Conservation (phyloP, 495 filamentous ascomycete genomes). For the Lophiotrema nucula region DNA sequence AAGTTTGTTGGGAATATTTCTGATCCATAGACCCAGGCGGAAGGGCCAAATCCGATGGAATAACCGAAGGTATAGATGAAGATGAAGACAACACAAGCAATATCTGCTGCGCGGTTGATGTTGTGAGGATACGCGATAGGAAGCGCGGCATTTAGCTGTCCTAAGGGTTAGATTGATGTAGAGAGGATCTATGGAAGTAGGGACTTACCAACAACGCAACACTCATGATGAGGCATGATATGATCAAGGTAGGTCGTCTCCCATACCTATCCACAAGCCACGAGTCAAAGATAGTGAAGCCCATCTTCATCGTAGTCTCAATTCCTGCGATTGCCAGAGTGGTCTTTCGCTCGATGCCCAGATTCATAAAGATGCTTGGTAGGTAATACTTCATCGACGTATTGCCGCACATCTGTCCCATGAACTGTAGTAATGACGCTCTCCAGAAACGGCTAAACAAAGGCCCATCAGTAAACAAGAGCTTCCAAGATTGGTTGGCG, state of each 20-base stretch:
- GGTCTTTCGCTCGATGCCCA: constrained; percentile 47
- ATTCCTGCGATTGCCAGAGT: constrained; percentile 52
- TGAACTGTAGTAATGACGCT: constrained; percentile 51
- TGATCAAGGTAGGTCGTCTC: constrained; percentile 45
- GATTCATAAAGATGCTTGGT: constrained; percentile 48
- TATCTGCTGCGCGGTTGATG: constrained; percentile 50
- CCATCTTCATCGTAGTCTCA: constrained; percentile 53
- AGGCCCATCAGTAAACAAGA: constrained; percentile 29
- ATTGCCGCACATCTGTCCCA: constrained; percentile 56
- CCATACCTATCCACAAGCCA: constrained; percentile 51
- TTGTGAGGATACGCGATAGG: constrained; percentile 54
- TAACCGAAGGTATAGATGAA: constrained; percentile 59
- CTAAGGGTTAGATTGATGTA: constrained; percentile 1
- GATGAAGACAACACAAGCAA: constrained; percentile 54
- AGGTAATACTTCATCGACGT: constrained; percentile 58
- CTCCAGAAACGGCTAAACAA: constrained; percentile 36
- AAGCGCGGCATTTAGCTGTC: constrained; percentile 53
- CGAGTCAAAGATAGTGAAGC: constrained; percentile 51
- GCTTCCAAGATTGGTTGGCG: constrained; percentile 16
- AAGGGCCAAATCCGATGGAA: constrained; percentile 56
- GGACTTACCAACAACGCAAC: constrained; percentile 48
- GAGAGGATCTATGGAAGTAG: neutral
- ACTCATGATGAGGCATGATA: constrained; percentile 49
- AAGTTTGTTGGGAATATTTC: constrained; percentile 58
- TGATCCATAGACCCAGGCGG: constrained; percentile 59